phyloP scores from a whole-genome alignment of 31 red algal species.

The Odonthalia washingtoniensis region DNA sequence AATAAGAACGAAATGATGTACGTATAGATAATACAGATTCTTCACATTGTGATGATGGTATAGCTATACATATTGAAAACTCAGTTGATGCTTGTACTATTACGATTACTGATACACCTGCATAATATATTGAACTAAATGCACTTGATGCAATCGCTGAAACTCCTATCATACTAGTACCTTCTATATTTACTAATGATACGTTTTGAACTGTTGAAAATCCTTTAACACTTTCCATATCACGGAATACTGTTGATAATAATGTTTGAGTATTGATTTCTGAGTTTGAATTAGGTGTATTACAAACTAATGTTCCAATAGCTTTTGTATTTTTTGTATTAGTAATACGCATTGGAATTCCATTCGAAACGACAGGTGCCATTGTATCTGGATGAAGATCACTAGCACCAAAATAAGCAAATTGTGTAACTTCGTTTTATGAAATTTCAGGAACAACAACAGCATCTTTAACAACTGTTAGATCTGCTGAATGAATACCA shows the following conservation, averaged over 20 bases:
- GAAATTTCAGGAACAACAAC: slow-evolving; percentile 84
- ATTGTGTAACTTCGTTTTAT: slow-evolving; percentile 95
- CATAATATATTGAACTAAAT: slow-evolving; percentile 80
- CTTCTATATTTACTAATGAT: slow-evolving; percentile 94
- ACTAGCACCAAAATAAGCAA: slow-evolving; percentile 98
- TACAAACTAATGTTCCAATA: slow-evolving; percentile 86
- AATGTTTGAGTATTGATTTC: slow-evolving; percentile 47
- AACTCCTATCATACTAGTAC: slow-evolving; percentile 97
- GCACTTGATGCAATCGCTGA: slow-evolving; percentile 75
- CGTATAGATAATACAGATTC: slow-evolving; percentile 43
- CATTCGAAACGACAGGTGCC: slow-evolving; percentile 86
- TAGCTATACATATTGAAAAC: slow-evolving; percentile 93
- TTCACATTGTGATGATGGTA: slow-evolving; percentile 69
- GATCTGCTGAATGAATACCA: slow-evolving; percentile 95
- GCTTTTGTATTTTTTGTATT: too few species aligned
- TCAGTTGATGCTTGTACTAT: slow-evolving; percentile 96
- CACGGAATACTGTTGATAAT: neutral
- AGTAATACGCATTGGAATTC: too few species aligned
- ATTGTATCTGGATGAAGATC: slow-evolving; percentile 96
- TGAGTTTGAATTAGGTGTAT: slow-evolving; percentile 70
- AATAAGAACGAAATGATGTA: slow-evolving; percentile 80
- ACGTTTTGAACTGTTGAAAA: slow-evolving; percentile 93
- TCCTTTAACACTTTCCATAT: slow-evolving; percentile 88
- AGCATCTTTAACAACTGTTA: slow-evolving; percentile 87
- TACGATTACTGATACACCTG: slow-evolving; percentile 84